A percentile compares a stretch with the other conserved stretches of the same genome.
Evolutionary conservation across 2,329 filamentous ascomycete genomes (phyloP).

Genomic region (Trichoderma citrinoviride): DNA sequence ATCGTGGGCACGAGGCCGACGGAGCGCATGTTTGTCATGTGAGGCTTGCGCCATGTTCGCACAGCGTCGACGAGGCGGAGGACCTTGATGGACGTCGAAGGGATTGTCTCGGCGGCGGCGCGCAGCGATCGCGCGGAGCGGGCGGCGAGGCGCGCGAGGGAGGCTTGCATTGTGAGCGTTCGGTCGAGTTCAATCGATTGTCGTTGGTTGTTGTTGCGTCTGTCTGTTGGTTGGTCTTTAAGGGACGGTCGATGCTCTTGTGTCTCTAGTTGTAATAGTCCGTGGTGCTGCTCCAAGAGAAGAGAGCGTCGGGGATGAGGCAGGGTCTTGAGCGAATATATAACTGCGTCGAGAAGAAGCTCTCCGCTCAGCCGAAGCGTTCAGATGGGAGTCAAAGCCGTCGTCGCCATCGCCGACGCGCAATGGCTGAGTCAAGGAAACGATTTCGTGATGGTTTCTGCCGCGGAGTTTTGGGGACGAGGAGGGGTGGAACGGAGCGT

Average conservation of each 20-base stretch:
- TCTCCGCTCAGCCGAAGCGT: constrained; percentile 7
- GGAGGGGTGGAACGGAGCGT: background rate
- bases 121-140: constrained; percentile 21
- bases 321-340: background rate
- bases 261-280: background rate
- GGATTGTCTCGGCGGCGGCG: constrained; percentile 45
- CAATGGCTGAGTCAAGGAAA: constrained; percentile 30
- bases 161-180: constrained; percentile 7
- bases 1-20: constrained; percentile 94
- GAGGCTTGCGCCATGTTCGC: constrained; percentile 65
- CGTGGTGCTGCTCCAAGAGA: background rate
- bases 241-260: background rate
- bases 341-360: background rate
- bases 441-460: constrained; percentile 47
- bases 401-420: constrained; percentile 34
- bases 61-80: constrained; percentile 73
- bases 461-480: constrained; percentile 47
- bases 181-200: too few species aligned
- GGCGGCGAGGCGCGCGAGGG: constrained; percentile 14
- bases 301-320: background rate
- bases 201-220: too few species aligned
- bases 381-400: constrained; percentile 22
- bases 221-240: too few species aligned
- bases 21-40: constrained; percentile 64
- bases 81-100: constrained; percentile 61